These are phyloP conservation scores for Sporisorium iseilematis-ciliati DNA, from an alignment of 1,284 basidiomycete genomes.

Conservation along the genomic window DNA sequence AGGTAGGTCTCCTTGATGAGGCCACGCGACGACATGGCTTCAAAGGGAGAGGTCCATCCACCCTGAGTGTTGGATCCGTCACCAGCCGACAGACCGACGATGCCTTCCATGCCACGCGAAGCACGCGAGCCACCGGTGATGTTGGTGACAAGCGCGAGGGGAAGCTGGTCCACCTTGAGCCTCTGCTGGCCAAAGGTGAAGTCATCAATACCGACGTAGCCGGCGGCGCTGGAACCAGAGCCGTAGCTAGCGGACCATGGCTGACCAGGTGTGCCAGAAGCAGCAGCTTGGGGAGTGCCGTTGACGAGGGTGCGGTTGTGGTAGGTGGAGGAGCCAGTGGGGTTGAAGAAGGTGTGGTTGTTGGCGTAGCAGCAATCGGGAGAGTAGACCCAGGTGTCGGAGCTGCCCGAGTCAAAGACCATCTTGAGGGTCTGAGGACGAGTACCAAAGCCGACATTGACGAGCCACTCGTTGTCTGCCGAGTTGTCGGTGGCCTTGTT, in stretches of 20 bases:
- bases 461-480: slow-evolving; percentile 61
- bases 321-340: slow-evolving; percentile 41
- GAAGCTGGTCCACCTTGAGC: slow-evolving; percentile 37
- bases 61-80: slow-evolving; percentile 37
- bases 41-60: slow-evolving; percentile 57
- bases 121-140: slow-evolving; percentile 46
- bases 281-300: slow-evolving; percentile 23
- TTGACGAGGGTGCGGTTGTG: slow-evolving; percentile 51
- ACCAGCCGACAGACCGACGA: slow-evolving; percentile 52
- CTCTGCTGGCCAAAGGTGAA: slow-evolving; percentile 42
- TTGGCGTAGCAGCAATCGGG: slow-evolving; percentile 57
- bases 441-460: slow-evolving; percentile 56
- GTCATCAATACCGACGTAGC: slow-evolving; percentile 58
- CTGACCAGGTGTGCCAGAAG: slow-evolving; percentile 40
- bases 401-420: slow-evolving; percentile 58
- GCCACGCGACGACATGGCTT: slow-evolving; percentile 52
- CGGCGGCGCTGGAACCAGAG: slow-evolving; percentile 28
- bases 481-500: slow-evolving; percentile 52
- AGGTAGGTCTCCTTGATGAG: slow-evolving; percentile 52
- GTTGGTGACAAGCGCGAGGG: slow-evolving; percentile 48
- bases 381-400: slow-evolving; percentile 58
- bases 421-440: slow-evolving; percentile 42
- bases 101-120: slow-evolving; percentile 56
- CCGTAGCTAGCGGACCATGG: slow-evolving; percentile 51
- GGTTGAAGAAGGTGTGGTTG: slow-evolving; percentile 57